phyloP scores from a whole-genome alignment of 345 rosid species.

The Draba incana region DNA sequence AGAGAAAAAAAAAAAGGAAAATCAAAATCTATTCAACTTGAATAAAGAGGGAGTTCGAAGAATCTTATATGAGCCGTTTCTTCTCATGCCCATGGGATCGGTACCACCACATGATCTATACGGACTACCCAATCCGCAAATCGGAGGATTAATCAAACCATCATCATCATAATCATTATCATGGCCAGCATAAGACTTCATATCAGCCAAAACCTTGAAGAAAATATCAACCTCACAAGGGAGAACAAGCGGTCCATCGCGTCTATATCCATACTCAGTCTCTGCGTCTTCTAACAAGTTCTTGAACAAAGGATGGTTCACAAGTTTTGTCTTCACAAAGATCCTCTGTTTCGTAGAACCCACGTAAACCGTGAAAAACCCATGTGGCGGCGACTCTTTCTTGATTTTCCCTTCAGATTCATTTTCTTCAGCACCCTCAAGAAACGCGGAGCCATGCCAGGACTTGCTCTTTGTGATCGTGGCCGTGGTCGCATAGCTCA shows the following conservation, averaged over 20 bases:
- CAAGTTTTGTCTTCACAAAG: constrained; percentile 53
- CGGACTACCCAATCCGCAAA: constrained; percentile 34
- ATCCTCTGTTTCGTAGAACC: constrained; percentile 63
- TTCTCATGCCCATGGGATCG: constrained; percentile 32
- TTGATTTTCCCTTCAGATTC: constrained; percentile 9
- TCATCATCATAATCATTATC: constrained; percentile 24
- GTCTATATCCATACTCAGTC: constrained; percentile 58
- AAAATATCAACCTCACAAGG: constrained; percentile 79
- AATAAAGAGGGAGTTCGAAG: constrained; percentile 46
- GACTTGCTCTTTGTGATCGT: constrained; percentile 55
- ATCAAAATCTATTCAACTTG: constrained; percentile 45
- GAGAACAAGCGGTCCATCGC: constrained; percentile 69
- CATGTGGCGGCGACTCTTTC: constrained; percentile 45
- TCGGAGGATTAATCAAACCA: constrained; percentile 23
- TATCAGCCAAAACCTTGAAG: constrained; percentile 57
- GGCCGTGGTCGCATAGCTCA: constrained; percentile 4
- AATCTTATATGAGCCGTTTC: constrained; percentile 45
- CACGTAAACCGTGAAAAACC: constrained; percentile 76
- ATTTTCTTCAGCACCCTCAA: constrained; percentile 12
- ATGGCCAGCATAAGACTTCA: constrained; percentile 39
- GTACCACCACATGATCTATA: constrained; percentile 35
- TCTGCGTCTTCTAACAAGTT: constrained; percentile 77
- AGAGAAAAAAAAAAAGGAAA: background rate
- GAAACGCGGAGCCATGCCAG: constrained; percentile 37
- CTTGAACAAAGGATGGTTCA: constrained; percentile 75